Evolutionary conservation across 2,329 filamentous ascomycete genomes (phyloP), one percentile per base, ranked within the genome.

Genomic region (Elsinoe necatrix): DNA sequence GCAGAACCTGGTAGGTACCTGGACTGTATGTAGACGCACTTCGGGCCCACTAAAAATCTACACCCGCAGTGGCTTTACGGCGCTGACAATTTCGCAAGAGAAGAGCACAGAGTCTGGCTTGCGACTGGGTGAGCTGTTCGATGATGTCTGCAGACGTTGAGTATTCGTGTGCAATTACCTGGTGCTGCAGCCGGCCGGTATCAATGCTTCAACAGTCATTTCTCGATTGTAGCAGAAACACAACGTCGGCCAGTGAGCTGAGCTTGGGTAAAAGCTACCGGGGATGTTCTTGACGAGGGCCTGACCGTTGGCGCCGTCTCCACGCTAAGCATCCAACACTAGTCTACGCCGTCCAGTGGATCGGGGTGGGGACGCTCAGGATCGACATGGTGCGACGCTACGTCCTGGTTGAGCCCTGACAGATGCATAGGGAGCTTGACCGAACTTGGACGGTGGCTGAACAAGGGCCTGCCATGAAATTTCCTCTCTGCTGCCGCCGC

Each of bases 341-440:
- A n/a, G n/a, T n/a, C 16, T 31, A 16, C 21, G 27, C 25, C 27
- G 25, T 31, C 25, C 25, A 9, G 45, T 50, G 27, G 25, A 12
- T 50, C 45, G 34, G 25, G 14, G 25, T 50, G 45, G 31, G 48
- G 25, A 20, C 18, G 31, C 12, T n/a, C 31, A 52, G 48, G 48
- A 52, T 52, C 48, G 48, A 39, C 48, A 52, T 52, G 48, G 48
- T 52, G 48, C 29, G 29, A 39, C 48, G 20, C 20, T 29, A 23
- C n/a, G 25, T 34, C 48, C 34, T 52, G 48, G 29, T 34, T 18
- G 34, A 52, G 48, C 48, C 48, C 48, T 52, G 48, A 52, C 48
- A 52, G 48, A 12, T 52, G 48, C 48, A 52, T 29, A 35, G 21
- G 7, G 29, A 35, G 16, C 48, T 34, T 52, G 16, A 39, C 48